phyloP scores from a whole-genome alignment of 2,329 filamentous ascomycete species.

The Neofusicoccum cordaticola region DNA sequence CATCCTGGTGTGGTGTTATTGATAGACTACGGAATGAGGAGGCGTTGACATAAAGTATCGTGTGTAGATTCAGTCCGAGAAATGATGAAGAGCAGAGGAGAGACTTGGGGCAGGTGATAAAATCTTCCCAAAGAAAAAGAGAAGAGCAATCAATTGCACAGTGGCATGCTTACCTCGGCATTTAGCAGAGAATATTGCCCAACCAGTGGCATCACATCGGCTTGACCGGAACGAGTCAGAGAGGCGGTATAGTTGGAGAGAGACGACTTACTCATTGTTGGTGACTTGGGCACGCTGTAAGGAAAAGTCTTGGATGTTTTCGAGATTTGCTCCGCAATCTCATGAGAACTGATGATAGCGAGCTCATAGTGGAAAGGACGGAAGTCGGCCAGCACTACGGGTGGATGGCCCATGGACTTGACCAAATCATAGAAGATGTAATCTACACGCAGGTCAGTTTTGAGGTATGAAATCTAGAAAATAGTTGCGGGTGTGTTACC shows the following conservation, averaged over 20 bases:
- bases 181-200: slow-evolving; percentile 30
- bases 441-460: slow-evolving; percentile 23
- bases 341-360: slow-evolving; percentile 29
- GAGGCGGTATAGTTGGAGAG: background rate
- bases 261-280: slow-evolving; percentile 27
- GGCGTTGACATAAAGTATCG: no score
- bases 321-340: slow-evolving; percentile 34
- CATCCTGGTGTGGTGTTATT: background rate
- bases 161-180: slow-evolving; percentile 21
- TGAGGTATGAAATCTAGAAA: no score
- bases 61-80: no score
- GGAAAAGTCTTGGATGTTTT: slow-evolving; percentile 28
- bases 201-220: slow-evolving; percentile 21
- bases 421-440: slow-evolving; percentile 32
- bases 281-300: slow-evolving; percentile 33
- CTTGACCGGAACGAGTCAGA: background rate
- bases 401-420: slow-evolving; percentile 27
- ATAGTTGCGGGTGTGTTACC: slow-evolving; percentile 20
- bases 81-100: no score
- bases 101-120: no score
- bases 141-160: background rate
- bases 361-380: slow-evolving; percentile 30
- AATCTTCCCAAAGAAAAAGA: background rate
- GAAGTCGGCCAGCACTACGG: slow-evolving; percentile 31
- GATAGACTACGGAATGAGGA: no score